Percentiles rank a stretch among this genome's conserved stretches.
These are phyloP conservation scores for Chalciporus piperatus DNA, from an alignment of 768 basidiomycete genomes.

Conservation along the genomic window DNA sequence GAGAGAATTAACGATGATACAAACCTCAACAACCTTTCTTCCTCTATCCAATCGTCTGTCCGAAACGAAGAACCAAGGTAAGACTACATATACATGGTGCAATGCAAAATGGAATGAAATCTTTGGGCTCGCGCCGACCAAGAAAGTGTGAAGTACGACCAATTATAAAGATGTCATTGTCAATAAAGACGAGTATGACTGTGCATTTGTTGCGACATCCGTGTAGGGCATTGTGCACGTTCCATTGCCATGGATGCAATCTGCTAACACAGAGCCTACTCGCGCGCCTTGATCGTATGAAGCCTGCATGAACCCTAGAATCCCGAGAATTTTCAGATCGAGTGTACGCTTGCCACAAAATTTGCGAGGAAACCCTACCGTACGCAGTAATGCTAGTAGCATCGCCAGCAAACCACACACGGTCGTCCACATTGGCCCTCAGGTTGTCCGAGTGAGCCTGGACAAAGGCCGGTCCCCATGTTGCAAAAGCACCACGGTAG, in stretches of 20 bases:
- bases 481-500: slow-evolving; percentile 51
- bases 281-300: slow-evolving; percentile 55
- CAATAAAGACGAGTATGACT: slow-evolving; percentile 23
- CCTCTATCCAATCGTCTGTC: too few species aligned
- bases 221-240: slow-evolving; percentile 27
- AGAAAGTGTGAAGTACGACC: neutral
- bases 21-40: neutral
- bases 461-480: slow-evolving; percentile 65
- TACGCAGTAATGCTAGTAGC: slow-evolving; percentile 57
- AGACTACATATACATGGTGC: neutral
- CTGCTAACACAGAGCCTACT: slow-evolving; percentile 38
- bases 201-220: slow-evolving; percentile 26
- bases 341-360: neutral
- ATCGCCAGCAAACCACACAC: slow-evolving; percentile 64
- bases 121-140: too few species aligned
- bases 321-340: neutral
- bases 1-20: neutral
- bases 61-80: neutral
- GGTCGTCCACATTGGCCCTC: slow-evolving; percentile 32
- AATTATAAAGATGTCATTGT: neutral
- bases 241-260: slow-evolving; percentile 35
- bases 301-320: slow-evolving; percentile 45
- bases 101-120: neutral
- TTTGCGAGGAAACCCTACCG: slow-evolving; percentile 53
- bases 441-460: slow-evolving; percentile 54